These are phyloP conservation scores for Bryum argenteum DNA, from an alignment of 225 moss, liverwort and hornwort species.

Conservation along the genomic window DNA sequence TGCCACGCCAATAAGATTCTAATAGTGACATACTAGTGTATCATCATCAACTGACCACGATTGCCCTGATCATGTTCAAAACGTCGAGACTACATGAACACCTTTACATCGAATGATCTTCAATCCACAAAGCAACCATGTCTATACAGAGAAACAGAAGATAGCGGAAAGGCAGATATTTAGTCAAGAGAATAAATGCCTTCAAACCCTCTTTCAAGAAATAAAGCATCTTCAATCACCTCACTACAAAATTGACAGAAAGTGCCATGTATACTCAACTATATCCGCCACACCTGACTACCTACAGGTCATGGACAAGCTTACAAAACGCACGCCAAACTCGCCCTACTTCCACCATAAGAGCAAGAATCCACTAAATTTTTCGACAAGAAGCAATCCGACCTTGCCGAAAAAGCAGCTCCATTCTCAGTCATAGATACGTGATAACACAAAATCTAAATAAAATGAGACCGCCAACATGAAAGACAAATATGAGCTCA, in stretches of 20 bases:
- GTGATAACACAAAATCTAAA: background rate
- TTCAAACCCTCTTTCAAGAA: slow-evolving; percentile 8
- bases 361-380: background rate
- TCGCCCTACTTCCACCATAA: background rate
- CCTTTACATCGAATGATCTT: background rate
- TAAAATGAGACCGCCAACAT: too few relatives aligned
- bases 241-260: slow-evolving; percentile 14
- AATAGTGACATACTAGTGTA: background rate
- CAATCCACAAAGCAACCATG: slow-evolving; percentile 1
- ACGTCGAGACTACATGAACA: background rate
- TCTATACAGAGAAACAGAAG: slow-evolving; percentile 3
- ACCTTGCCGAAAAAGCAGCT: background rate
- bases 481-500: background rate
- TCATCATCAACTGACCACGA: slow-evolving; percentile 2
- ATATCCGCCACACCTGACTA: background rate
- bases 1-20: background rate
- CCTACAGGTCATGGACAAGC: background rate
- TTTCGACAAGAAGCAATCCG: slow-evolving; percentile 2
- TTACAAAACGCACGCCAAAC: background rate
- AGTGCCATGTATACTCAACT: background rate
- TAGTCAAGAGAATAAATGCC: background rate
- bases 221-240: background rate
- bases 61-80: background rate
- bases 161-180: slow-evolving; percentile 1
- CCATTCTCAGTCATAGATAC: background rate